A percentile compares a stretch with the other conserved stretches of the same genome.
phyloP scores from a whole-genome alignment of 2,329 filamentous ascomycete species.

The Colletotrichum liaoningense region DNA sequence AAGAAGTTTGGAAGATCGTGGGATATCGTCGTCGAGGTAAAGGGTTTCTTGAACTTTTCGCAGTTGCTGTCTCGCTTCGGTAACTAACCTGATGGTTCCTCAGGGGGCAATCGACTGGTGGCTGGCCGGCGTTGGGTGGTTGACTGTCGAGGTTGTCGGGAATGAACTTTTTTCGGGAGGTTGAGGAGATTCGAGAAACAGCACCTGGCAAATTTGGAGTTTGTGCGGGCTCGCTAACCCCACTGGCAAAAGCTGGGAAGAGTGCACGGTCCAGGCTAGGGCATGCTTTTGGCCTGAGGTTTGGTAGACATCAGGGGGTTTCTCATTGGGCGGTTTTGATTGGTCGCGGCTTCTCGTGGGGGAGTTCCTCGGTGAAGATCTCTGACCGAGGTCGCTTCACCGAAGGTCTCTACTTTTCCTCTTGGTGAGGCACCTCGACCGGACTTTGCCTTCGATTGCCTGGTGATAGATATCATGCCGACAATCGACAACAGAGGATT shows the following conservation, averaged over 20 bases:
- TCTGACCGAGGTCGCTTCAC: neutral
- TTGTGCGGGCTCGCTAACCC: conserved; percentile 36
- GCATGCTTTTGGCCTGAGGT: conserved; percentile 25
- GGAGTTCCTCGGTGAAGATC: neutral
- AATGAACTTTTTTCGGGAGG: conserved; percentile 26
- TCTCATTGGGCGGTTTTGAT: neutral
- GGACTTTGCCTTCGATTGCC: neutral
- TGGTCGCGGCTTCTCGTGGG: neutral
- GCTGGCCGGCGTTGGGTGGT: conserved; percentile 34
- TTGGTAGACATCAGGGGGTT: too few relatives aligned
- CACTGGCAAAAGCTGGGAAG: conserved; percentile 2
- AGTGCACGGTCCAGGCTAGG: conserved; percentile 32
- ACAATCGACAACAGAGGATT: neutral
- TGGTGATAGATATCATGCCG: neutral
- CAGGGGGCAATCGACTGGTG: conserved; percentile 32
- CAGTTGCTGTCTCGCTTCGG: conserved; percentile 3
- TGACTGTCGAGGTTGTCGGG: conserved; percentile 33
- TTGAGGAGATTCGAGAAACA: conserved; percentile 2
- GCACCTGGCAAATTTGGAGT: conserved; percentile 17
- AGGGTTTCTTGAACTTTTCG: neutral
- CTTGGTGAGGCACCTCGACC: neutral
- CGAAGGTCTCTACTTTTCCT: neutral
- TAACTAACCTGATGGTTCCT: conserved; percentile 35
- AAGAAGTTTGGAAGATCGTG: conserved; percentile 12
- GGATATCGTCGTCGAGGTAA: neutral